Evolutionary conservation across 495 filamentous ascomycete species (phyloP), one percentile per base, ranked within the genome.

Genomic region (Penicillium verhagenii): DNA sequence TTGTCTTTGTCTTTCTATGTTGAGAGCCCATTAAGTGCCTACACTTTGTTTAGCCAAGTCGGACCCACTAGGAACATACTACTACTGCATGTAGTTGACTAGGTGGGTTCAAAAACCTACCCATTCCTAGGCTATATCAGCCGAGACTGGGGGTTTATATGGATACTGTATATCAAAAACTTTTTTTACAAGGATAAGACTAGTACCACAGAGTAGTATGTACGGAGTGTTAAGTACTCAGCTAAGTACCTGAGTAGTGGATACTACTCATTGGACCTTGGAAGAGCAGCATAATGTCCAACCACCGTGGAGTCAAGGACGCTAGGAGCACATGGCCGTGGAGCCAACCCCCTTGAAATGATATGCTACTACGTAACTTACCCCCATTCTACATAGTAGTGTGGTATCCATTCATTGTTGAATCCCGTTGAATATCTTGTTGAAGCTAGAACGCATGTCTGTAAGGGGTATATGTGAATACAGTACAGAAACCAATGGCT

Each of bases 271-370:
- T 31, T 11, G 28, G 13, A 31, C n/a, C 37, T 39, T 39, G 37
- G 14, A 39, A 16, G 18, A 39, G 37, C 18, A 39, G 20, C 9
- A 43, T 20, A 21, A 21, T 19, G 21, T 18, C 6, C 18, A 21
- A 25, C 23, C 6, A n/a, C 38, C 38, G 7, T 42, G 38, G 38
- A 20, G 13, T 39, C 21, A 42, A 2, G 38, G 42, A 45, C 42
- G 42, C 42, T 26, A 45, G 42, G 42, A 45, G 42, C 42, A 45
- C 23, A 45, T 45, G 23, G 42, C 7, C 38, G 18, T 42, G 38
- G 21, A 42, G 6, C 38, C 6, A 18, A 39, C 2, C 42, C 42
- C 42, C 42, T 45, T 45, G 42, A 45, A 28, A 45, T 43, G 18
- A 43, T 19, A 43, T 20, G 19, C 20, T 21, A 7, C 20, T 21